phyloP scores from a whole-genome alignment of 192 early-diverging fungal species.

The Rhizoclosmatium sp. region DNA sequence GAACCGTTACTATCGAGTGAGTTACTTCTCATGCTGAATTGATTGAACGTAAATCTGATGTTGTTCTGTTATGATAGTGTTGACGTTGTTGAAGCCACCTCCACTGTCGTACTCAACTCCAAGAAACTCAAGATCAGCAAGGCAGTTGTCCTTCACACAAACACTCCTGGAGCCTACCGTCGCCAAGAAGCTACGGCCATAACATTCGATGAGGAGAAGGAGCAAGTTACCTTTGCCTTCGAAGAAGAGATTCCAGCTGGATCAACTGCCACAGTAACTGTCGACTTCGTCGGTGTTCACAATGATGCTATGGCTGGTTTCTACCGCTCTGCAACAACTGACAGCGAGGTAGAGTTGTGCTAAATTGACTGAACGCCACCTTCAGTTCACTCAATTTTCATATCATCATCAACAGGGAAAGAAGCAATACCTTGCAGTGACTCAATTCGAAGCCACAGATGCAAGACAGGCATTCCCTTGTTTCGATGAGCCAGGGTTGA shows the following conservation, averaged over 20 bases:
- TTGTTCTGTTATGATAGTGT: conserved; percentile 34
- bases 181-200: conserved; percentile 49
- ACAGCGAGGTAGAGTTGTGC: conserved; percentile 47
- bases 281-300: conserved; percentile 63
- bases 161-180: background rate
- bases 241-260: conserved; percentile 52
- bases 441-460: conserved; percentile 95
- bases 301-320: conserved; percentile 92
- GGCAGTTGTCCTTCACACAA: background rate
- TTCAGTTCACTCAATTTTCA: background rate
- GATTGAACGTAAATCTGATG: background rate
- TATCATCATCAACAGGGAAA: conserved; percentile 15
- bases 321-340: conserved; percentile 82
- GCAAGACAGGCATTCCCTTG: conserved; percentile 92
- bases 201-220: conserved; percentile 45
- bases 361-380: background rate
- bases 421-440: conserved; percentile 78
- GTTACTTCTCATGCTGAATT: background rate
- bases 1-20: conserved; percentile 69
- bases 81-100: conserved; percentile 3
- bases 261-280: conserved; percentile 48
- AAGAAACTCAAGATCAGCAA: conserved; percentile 28
- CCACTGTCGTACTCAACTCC: conserved; percentile 14
- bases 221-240: conserved; percentile 61
- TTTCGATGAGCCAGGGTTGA: conserved; percentile 96